Evolutionary conservation across 2,329 filamentous ascomycete species (phyloP).

Genomic region (Akanthomyces muscarius): DNA sequence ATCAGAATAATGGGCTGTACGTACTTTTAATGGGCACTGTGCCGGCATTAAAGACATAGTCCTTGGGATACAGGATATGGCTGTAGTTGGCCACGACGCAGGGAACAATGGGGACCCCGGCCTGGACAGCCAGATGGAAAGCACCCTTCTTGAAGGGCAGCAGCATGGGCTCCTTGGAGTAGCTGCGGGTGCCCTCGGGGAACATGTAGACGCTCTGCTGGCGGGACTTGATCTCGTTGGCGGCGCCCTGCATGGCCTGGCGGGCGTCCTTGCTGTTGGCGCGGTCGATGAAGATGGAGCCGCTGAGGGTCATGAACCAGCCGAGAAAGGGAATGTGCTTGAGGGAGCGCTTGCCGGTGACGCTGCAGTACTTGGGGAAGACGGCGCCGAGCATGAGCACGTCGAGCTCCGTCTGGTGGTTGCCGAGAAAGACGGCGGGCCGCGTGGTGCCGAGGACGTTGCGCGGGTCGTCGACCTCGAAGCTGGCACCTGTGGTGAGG

Average conservation of each 20-base stretch:
- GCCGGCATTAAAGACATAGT: slow-evolving; percentile 62
- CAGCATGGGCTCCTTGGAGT: slow-evolving; percentile 73
- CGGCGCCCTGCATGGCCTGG: slow-evolving; percentile 79
- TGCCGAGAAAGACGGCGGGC: slow-evolving; percentile 87
- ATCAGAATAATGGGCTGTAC: slow-evolving; percentile 20
- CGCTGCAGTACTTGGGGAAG: slow-evolving; percentile 87
- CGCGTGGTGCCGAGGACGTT: slow-evolving; percentile 60
- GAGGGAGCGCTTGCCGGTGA: slow-evolving; percentile 86
- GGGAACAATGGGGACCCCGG: slow-evolving; percentile 87
- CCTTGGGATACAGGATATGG: slow-evolving; percentile 63
- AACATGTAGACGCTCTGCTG: slow-evolving; percentile 81
- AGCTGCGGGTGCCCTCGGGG: slow-evolving; percentile 89
- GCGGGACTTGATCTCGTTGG: slow-evolving; percentile 68
- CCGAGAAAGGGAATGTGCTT: slow-evolving; percentile 79
- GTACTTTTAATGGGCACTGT: slow-evolving; percentile 71
- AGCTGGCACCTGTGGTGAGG: slow-evolving; percentile 70
- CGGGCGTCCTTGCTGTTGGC: slow-evolving; percentile 77
- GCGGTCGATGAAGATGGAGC: slow-evolving; percentile 93
- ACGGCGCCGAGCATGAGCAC: slow-evolving; percentile 84
- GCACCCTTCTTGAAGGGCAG: slow-evolving; percentile 99
- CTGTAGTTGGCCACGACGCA: slow-evolving; percentile 78
- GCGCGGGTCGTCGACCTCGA: slow-evolving; percentile 66
- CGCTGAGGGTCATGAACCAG: slow-evolving; percentile 88
- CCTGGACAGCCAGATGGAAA: slow-evolving; percentile 93
- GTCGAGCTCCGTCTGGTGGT: slow-evolving; percentile 96